phyloP scores from a whole-genome alignment of 2,329 filamentous ascomycete genomes.

The Microthyrium microscopicum region DNA sequence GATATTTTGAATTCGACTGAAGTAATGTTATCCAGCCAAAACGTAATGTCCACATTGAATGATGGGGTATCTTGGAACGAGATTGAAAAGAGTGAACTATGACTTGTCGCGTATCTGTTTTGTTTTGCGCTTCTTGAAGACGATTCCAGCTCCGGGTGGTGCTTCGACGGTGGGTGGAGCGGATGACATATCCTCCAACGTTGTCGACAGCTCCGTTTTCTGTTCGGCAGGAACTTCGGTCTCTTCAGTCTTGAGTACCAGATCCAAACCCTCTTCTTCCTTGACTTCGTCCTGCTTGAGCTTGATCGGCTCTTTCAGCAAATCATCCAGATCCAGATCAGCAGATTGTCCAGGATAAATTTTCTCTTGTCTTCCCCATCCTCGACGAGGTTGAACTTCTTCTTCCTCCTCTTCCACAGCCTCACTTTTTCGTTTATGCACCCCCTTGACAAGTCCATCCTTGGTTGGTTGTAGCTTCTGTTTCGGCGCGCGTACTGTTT shows the following conservation, averaged over 20 bases:
- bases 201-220: conserved; percentile 1
- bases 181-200: background rate
- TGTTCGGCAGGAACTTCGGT: background rate
- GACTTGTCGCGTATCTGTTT: too few species aligned
- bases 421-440: conserved; percentile 49
- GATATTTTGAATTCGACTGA: too few species aligned
- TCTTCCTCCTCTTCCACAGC: conserved; percentile 43
- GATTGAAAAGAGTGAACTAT: too few species aligned
- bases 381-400: conserved; percentile 29
- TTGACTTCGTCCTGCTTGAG: conserved; percentile 28
- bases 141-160: conserved; percentile 6
- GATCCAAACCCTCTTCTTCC: conserved; percentile 10
- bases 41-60: too few species aligned
- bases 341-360: conserved; percentile 27
- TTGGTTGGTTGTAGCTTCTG: conserved; percentile 25
- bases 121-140: conserved; percentile 10
- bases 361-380: conserved; percentile 30
- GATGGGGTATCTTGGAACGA: too few species aligned
- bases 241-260: background rate
- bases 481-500: conserved; percentile 39
- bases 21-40: too few species aligned
- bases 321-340: conserved; percentile 43
- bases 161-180: conserved; percentile 3
- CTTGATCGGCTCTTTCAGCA: conserved; percentile 24
- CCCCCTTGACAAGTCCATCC: conserved; percentile 32